Conservation (phyloP, 768 basidiomycete species). For the Kwoniella europaea region DNA sequence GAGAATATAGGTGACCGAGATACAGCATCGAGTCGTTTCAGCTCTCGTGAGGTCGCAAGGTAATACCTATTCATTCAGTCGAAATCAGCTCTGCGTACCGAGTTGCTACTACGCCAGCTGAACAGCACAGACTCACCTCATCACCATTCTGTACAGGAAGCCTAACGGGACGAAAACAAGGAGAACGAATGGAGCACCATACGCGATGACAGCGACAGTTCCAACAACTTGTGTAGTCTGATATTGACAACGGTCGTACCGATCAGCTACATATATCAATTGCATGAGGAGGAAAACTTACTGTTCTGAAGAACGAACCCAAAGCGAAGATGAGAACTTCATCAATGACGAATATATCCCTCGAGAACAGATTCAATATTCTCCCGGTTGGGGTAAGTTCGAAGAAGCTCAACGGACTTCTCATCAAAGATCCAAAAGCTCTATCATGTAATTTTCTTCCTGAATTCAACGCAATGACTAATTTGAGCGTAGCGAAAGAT, state of each 20-base stretch:
- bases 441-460: conserved; percentile 75
- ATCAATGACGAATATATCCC: conserved; percentile 75
- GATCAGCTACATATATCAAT: too few relatives aligned
- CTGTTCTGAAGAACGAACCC: conserved; percentile 71
- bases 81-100: not conserved
- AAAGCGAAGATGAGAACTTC: conserved; percentile 79
- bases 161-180: conserved; percentile 74
- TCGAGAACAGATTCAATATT: conserved; percentile 86
- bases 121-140: conserved; percentile 65
- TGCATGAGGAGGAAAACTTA: conserved; percentile 58
- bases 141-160: conserved; percentile 79
- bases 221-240: conserved; percentile 53
- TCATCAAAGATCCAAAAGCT: conserved; percentile 70
- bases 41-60: conserved; percentile 57
- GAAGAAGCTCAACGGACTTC: conserved; percentile 84
- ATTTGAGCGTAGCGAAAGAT: conserved; percentile 72
- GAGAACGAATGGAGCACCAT: conserved; percentile 81
- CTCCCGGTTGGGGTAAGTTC: conserved; percentile 87
- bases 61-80: conserved; percentile 67
- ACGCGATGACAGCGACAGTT: conserved; percentile 69
- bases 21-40: conserved; percentile 62
- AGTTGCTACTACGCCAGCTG: not conserved
- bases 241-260: too few relatives aligned
- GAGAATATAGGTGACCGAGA: conserved; percentile 89
- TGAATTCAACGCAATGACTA: conserved; percentile 75